Percentiles rank a stretch among this genome's conserved stretches.
Evolutionary conservation across 2,329 filamentous ascomycete species (phyloP).

Genomic region (Sclerotinia subarctica): DNA sequence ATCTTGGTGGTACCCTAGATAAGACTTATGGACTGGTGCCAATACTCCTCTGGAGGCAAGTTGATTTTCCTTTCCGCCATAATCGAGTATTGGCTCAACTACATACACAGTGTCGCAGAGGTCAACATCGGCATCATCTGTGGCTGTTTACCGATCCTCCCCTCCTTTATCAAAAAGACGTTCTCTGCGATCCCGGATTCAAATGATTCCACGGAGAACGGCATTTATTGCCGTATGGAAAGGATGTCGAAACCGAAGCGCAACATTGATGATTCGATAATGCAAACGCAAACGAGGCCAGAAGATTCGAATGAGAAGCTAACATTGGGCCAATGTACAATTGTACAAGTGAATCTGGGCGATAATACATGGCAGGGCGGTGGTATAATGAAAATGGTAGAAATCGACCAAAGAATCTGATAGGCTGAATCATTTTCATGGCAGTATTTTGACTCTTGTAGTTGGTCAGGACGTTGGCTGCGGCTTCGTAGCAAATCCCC

Average conservation of each 20-base stretch:
- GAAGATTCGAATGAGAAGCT: not conserved
- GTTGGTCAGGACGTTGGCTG: not conserved
- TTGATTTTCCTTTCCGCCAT: too few relatives aligned
- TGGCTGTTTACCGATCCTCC: not conserved
- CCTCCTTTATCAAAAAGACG: not conserved
- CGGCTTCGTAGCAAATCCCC: not conserved
- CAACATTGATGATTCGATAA: conserved; percentile 2
- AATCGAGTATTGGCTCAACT: not conserved
- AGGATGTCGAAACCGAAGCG: not conserved
- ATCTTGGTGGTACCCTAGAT: not conserved
- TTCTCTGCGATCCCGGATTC: not conserved
- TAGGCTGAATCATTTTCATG: not conserved
- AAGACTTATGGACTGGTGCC: not conserved
- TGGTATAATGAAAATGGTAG: not conserved
- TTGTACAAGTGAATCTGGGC: not conserved
- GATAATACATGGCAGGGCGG: not conserved
- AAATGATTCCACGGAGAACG: not conserved
- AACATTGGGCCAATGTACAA: not conserved
- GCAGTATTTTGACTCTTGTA: not conserved
- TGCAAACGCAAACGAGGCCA: not conserved
- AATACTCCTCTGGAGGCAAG: conserved; percentile 1
- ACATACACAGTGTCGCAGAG: not conserved
- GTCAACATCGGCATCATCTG: conserved; percentile 2
- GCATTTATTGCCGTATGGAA: not conserved
- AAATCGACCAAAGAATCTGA: not conserved